Base-by-base conservation (phyloP, 345 rosid species). In the Viola odorata region DNA sequence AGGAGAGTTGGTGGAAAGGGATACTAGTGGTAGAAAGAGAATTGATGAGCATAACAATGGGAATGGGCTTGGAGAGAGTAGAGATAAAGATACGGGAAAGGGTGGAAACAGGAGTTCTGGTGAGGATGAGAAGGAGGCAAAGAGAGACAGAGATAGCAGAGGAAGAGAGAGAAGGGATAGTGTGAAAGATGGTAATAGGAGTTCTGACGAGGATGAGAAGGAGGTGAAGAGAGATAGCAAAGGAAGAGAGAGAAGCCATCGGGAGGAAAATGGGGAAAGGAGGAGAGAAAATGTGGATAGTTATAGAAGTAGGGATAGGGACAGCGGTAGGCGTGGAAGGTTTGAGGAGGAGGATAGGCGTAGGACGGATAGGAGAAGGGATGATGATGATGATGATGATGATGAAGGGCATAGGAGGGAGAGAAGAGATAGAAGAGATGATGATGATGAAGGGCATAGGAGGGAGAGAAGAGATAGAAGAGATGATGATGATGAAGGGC, bases 341-440 rank as follows among this genome's bases (percentile, higher is more conserved):
- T n/a, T n/a, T n/a, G n/a, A n/a, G n/a, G n/a, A n/a, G n/a, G n/a
- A n/a, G n/a, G n/a, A n/a, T n/a, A n/a, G n/a, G n/a, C n/a, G n/a
- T n/a, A n/a, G n/a, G n/a, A n/a, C n/a, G 57, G 15, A 41, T 39
- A 23, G 45, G 57, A 52, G 13, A 38, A 52, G 62, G 58, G 74
- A 71, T n/a, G 56, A 44, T n/a, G 67, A 54, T 11, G 72, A 70
- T 9, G 66, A 73, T 17, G 71, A 77, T 58, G 69, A 77, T 4
- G n/a, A n/a, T n/a, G n/a, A n/a, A n/a, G n/a, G n/a, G n/a, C n/a
- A n/a, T n/a, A 68, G 69, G 62, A 15, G 47, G 37, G 12, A 7
- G 47, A 7, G 62, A 13, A 13, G 37, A 45, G 39, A 12, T 4
- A 47, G 70, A 55, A 71, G 66, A 16, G 36, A 23, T 53, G 58